These are phyloP conservation scores for Ceratocystis lukuohia DNA, from an alignment of 2,329 filamentous ascomycete genomes.

Conservation along the genomic window DNA sequence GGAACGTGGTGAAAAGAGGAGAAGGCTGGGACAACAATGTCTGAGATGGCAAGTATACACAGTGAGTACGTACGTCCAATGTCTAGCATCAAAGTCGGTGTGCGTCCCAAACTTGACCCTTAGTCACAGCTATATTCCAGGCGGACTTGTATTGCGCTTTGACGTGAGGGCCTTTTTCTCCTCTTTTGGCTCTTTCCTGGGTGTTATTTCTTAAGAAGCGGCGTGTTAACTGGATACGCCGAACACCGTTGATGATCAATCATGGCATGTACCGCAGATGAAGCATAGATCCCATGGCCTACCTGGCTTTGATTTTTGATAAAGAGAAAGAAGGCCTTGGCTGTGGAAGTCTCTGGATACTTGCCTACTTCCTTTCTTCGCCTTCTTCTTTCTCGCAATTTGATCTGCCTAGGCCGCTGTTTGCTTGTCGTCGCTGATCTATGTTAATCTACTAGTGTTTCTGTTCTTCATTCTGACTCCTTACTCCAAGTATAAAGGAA, in stretches of 20 bases:
- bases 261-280: background rate
- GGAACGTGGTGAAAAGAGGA: background rate
- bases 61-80: background rate
- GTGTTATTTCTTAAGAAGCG: background rate
- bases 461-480: background rate
- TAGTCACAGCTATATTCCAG: background rate
- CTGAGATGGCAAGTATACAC: background rate
- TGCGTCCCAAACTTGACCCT: background rate
- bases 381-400: background rate
- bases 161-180: background rate
- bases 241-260: background rate
- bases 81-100: background rate
- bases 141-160: background rate
- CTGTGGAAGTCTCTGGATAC: background rate
- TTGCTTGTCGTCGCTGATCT: background rate
- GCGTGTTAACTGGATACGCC: background rate
- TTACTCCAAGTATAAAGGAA: background rate
- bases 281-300: background rate
- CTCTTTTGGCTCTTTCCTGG: background rate
- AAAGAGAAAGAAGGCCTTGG: background rate
- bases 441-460: background rate
- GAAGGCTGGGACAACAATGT: background rate
- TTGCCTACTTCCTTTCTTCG: background rate
- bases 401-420: background rate
- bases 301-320: background rate